Evolutionary conservation across 352 stramenopile species (phyloP), one percentile per base, ranked within the genome.

Genomic region (Pythium chondricola): DNA sequence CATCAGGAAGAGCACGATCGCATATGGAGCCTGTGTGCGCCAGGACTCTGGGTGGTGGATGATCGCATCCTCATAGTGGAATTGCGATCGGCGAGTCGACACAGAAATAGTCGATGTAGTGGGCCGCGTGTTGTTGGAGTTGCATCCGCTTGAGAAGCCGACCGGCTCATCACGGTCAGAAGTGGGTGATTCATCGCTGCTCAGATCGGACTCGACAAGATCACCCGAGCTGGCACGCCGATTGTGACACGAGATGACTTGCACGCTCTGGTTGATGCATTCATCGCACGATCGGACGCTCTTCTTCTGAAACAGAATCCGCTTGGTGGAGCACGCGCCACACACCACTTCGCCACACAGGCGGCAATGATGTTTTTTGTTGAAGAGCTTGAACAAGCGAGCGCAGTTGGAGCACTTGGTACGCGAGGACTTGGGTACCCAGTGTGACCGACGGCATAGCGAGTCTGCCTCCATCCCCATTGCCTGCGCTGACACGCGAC

Each of bases 261-360:
- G 60, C 50, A 86, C 61, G 37, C 80, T 88, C 35, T 65, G 61
- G 55, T 72, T 65, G 39, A 92, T 65, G 58, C 81, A 92, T 54
- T 84, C 68, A 58, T 89, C 79, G 48, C 81, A 92, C 8, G 73
- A 71, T 30, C 81, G 81, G 22, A 88, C 77, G 25, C 66, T 82
- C 52, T 89, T 89, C 36, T 64, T 76, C 56, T 78, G 65, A 48
- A 86, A 84, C 14, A 83, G 54, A 43, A 92, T 79, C 50, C 78
- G 73, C 51, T 82, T 77, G 46, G 58, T 77, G 26, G 81, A 92
- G 64, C 81, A 92, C 32, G 63, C 43, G 21, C 74, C 64, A 52
- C 81, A 92, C 22, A 89, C 81, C 36, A 92, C 65, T 45, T 89
- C 78, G 20, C 81, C 81, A 40, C 81, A 92, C 13, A 88, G 66